Base-by-base conservation (phyloP, 257 asterid genomes). In the Lycium ferocissimum region DNA sequence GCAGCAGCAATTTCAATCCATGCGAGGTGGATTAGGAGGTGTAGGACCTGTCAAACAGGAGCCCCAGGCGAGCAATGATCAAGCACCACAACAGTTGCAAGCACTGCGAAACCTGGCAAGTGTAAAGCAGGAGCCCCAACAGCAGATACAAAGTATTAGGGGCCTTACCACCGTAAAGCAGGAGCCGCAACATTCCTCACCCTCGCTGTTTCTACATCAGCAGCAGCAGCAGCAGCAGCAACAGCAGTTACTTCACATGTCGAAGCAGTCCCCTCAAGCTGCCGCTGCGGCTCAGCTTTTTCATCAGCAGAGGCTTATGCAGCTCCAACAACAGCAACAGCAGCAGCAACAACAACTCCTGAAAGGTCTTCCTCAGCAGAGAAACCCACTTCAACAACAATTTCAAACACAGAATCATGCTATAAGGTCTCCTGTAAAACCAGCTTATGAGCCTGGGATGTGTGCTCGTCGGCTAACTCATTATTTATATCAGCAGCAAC, bases 401-500 rank as follows among this genome's bases (percentile, higher is more conserved):
- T 91, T 90, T 85, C 98, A 88, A 88, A 82, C 87, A 26, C 98
- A 93, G 89, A 96, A 86, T 87, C 79, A 91, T 85, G 89, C 95
- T 20, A 56, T 81, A 56, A 92, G 98, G 85, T 75, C 98, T 81
- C 93, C 97, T 13, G 89, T 63, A 43, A 96, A 93, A 85, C 94
- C 98, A 4, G 91, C 90, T 7, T 96, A 96, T 82, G 99, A 96
- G 91, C 99, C 99, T 45, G 99, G 99, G 82, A 96, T 91, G 97
- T 92, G 99, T 87, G 99, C 99, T 56, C 91, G 98, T 6, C 91
- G 99, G 90, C 90, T 96, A 85, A 95, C 98, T 2, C 97, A 95
- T 91, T 96, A 96, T 86, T 93, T 96, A 98, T 93, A 95, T 87
- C 99, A 95, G 92, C 99, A 96, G 71, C 98, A 94, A 81, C 98